Evolutionary conservation across 2,329 filamentous ascomycete genomes (phyloP).

Genomic region (Didymella lethalis): DNA sequence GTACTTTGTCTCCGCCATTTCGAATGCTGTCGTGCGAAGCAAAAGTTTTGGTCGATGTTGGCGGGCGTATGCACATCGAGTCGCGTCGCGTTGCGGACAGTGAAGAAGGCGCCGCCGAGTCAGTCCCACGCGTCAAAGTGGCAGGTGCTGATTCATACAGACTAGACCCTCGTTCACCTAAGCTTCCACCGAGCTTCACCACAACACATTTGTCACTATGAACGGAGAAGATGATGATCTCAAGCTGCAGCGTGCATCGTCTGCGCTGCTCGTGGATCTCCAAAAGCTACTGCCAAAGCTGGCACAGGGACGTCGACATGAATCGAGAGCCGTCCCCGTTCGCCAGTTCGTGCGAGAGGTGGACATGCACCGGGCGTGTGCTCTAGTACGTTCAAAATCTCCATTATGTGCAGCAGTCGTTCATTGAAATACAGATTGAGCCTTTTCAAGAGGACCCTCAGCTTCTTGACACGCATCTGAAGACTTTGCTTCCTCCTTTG

Average conservation of each 20-base stretch:
- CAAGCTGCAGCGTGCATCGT: slow-evolving; percentile 55
- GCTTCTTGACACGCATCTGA: slow-evolving; percentile 84
- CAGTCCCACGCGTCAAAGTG: slow-evolving; percentile 40
- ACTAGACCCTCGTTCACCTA: slow-evolving; percentile 21
- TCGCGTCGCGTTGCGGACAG: slow-evolving; percentile 20
- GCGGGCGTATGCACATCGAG: slow-evolving; percentile 2
- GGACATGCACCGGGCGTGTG: slow-evolving; percentile 53
- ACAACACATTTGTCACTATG: slow-evolving; percentile 39
- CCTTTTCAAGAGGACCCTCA: slow-evolving; percentile 96
- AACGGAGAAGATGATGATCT: slow-evolving; percentile 57
- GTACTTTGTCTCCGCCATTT: slow-evolving; percentile 65
- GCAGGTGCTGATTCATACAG: slow-evolving; percentile 37
- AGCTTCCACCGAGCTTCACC: slow-evolving; percentile 7
- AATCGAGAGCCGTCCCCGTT: slow-evolving; percentile 31
- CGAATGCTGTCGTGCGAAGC: slow-evolving; percentile 9
- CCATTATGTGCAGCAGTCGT: background rate
- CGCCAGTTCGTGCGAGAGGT: slow-evolving; percentile 50
- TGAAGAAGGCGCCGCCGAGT: slow-evolving; percentile 33
- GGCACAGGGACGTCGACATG: slow-evolving; percentile 47
- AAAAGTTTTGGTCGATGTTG: slow-evolving; percentile 3
- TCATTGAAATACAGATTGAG: slow-evolving; percentile 64
- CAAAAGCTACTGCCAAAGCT: slow-evolving; percentile 45
- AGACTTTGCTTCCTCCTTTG: slow-evolving; percentile 75
- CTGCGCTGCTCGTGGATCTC: slow-evolving; percentile 42
- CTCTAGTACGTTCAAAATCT: slow-evolving; percentile 33